Percentiles rank a stretch among this genome's conserved stretches.
Conservation (phyloP, 805 yeast genomes). For the Wickerhamomyces canadensis region DNA sequence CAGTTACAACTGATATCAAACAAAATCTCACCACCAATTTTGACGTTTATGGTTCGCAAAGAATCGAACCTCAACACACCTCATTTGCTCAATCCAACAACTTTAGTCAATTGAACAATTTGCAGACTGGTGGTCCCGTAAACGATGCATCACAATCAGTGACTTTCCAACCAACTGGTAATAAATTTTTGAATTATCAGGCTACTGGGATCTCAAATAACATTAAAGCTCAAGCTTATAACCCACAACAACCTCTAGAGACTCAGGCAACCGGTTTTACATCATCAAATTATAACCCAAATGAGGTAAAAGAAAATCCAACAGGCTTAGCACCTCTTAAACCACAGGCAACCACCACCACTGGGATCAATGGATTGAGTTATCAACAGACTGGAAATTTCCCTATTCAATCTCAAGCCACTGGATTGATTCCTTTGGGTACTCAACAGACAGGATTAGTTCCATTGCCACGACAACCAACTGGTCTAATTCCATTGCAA, state of each 20-base stretch:
- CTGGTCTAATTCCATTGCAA: conserved; percentile 39
- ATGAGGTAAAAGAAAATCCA: conserved; percentile 7
- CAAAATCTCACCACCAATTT: too few species aligned
- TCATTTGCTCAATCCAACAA: too few species aligned
- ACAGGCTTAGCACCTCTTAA: conserved; percentile 16
- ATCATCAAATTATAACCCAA: not conserved
- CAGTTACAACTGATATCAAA: conserved; percentile 25
- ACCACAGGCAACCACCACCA: conserved; percentile 8
- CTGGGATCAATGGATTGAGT: conserved; percentile 18
- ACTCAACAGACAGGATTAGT: conserved; percentile 5
- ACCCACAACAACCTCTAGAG: conserved; percentile 1
- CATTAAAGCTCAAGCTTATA: conserved; percentile 1
- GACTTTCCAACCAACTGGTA: not conserved
- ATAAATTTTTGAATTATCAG: not conserved
- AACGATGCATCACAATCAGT: not conserved
- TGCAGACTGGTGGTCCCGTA: conserved; percentile 32
- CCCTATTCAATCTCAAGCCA: conserved; percentile 19
- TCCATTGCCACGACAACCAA: conserved; percentile 36
- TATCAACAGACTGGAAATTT: too few species aligned
- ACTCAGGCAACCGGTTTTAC: conserved; percentile 9
- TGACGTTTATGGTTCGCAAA: too few species aligned
- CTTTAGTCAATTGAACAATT: conserved; percentile 5
- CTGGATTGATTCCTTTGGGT: conserved; percentile 4
- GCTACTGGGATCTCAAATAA: conserved; percentile 9
- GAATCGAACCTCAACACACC: too few species aligned